Conservation (phyloP, 441 rosid genomes). For the Raphanus hybrid region DNA sequence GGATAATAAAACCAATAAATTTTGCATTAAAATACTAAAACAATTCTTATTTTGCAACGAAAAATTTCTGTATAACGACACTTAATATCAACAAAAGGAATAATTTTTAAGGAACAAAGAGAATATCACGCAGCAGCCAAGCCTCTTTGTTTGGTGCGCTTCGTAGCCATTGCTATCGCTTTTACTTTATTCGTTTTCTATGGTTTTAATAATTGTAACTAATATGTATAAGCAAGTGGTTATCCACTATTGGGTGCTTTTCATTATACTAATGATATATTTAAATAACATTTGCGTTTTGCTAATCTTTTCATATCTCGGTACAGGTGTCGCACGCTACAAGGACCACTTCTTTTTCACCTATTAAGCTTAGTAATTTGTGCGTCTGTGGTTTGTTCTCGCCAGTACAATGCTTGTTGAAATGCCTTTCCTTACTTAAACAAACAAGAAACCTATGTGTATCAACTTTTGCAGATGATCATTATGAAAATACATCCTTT, state of each 20-base stretch:
- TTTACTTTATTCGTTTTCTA: slow-evolving; percentile 20
- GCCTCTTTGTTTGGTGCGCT: background rate
- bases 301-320: slow-evolving; percentile 21
- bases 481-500: too few relatives aligned
- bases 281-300: background rate
- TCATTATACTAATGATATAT: slow-evolving; percentile 1
- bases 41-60: too few relatives aligned
- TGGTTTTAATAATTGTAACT: background rate
- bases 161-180: background rate
- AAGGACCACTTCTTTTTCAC: slow-evolving; percentile 41
- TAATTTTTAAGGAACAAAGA: too few relatives aligned
- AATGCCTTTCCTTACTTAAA: background rate
- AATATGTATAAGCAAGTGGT: slow-evolving; percentile 25
- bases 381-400: background rate
- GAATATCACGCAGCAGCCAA: background rate
- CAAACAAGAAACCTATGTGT: background rate
- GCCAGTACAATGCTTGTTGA: background rate
- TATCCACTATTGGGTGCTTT: slow-evolving; percentile 33
- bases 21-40: too few relatives aligned
- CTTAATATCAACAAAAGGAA: too few relatives aligned
- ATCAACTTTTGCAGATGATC: too few relatives aligned
- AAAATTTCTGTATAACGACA: too few relatives aligned
- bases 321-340: slow-evolving; percentile 44
- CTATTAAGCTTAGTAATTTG: background rate
- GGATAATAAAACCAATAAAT: too few relatives aligned